Conservation (phyloP, 169 alveolate genomes). For the Toxoplasma gondii region DNA sequence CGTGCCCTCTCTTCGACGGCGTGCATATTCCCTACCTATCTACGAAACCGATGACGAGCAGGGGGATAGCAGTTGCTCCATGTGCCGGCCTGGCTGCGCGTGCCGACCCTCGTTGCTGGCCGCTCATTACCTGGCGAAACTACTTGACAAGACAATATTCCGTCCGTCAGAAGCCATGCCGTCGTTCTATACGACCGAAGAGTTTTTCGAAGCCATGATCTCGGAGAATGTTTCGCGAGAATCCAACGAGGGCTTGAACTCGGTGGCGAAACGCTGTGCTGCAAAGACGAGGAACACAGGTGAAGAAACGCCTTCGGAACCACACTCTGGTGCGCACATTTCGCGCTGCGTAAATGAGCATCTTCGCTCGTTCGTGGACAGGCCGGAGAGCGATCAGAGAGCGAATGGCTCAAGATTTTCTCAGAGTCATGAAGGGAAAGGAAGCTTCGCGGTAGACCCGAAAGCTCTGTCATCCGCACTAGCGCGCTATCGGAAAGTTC, state of each 20-base stretch:
- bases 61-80: slow-evolving; percentile 29
- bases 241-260: not conserved
- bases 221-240: not conserved
- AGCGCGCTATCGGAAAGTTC: not conserved
- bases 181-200: not conserved
- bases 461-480: not conserved
- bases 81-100: slow-evolving; percentile 28
- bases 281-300: not conserved
- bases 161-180: not conserved
- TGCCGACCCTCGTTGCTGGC: slow-evolving; percentile 14
- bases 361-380: not conserved
- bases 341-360: not conserved
- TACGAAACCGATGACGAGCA: slow-evolving; percentile 20
- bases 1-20: not conserved
- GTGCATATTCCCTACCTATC: not conserved
- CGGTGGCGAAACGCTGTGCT: not conserved
- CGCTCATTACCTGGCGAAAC: not conserved
- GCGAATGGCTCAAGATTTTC: not conserved
- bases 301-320: not conserved
- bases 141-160: not conserved
- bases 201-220: not conserved
- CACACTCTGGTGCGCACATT: not conserved
- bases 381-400: not conserved
- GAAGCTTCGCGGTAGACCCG: not conserved
- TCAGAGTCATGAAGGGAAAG: not conserved